These are phyloP conservation scores for Diplodia mutila DNA, from an alignment of 2,329 filamentous ascomycete genomes.

Conservation along the genomic window DNA sequence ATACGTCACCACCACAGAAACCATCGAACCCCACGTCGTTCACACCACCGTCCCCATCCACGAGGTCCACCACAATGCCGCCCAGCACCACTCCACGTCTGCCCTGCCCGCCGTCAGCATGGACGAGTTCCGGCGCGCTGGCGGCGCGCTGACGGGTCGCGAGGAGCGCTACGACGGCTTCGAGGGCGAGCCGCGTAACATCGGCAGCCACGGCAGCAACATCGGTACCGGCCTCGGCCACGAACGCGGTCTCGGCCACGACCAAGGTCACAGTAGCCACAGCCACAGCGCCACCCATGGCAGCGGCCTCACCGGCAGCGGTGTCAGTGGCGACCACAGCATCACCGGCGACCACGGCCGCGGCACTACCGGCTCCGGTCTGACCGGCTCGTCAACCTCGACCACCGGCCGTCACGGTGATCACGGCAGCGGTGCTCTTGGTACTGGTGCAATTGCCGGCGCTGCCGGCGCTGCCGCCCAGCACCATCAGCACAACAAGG, in stretches of 20 bases:
- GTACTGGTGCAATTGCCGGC: constrained; percentile 27
- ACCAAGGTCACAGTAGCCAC: no score
- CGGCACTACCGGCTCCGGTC: not conserved
- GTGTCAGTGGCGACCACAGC: not conserved
- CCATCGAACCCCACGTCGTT: constrained; percentile 67
- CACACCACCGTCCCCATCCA: constrained; percentile 75
- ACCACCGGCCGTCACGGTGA: not conserved
- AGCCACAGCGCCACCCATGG: not conserved
- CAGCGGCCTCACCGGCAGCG: not conserved
- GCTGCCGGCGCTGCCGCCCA: not conserved
- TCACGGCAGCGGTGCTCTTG: not conserved
- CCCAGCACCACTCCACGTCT: constrained; percentile 68
- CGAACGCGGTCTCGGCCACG: no score
- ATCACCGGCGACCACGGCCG: not conserved
- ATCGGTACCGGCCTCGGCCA: constrained; percentile 4
- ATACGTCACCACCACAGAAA: constrained; percentile 47
- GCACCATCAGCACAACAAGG: constrained; percentile 28
- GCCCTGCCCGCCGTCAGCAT: constrained; percentile 67
- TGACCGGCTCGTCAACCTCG: constrained; percentile 23
- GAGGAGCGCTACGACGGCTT: constrained; percentile 63
- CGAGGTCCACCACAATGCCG: constrained; percentile 69
- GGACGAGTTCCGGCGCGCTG: constrained; percentile 63
- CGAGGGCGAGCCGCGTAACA: constrained; percentile 62
- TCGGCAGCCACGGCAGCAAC: constrained; percentile 38
- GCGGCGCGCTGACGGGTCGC: constrained; percentile 58